A percentile compares a stretch with the other conserved stretches of the same genome.
Evolutionary conservation across 2,329 filamentous ascomycete species (phyloP).

Genomic region (Colletotrichum siamense): DNA sequence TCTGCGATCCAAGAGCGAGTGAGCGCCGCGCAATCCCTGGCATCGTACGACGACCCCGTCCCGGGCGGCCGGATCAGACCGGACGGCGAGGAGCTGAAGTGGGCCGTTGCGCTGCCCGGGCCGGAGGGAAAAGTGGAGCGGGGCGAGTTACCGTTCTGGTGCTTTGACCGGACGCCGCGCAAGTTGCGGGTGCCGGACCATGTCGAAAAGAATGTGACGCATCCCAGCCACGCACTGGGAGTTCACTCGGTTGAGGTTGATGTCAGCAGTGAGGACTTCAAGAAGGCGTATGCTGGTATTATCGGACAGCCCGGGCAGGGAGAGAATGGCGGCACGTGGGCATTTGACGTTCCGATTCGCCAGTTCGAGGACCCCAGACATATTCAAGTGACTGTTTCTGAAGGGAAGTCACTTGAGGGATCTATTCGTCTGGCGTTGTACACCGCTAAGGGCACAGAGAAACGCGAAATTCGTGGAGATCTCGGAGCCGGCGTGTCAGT

Average conservation of each 20-base stretch:
- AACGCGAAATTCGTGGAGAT: conserved; percentile 7
- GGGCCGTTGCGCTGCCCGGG: conserved; percentile 57
- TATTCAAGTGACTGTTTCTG: not conserved
- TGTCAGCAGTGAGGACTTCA: conserved; percentile 24
- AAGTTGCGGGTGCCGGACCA: conserved; percentile 58
- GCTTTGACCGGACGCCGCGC: conserved; percentile 65
- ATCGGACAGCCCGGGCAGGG: not conserved
- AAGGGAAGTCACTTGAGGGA: not conserved
- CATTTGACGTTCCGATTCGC: conserved; percentile 7
- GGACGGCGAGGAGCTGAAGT: conserved; percentile 63
- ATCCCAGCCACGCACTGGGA: conserved; percentile 58
- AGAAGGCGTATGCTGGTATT: conserved; percentile 12
- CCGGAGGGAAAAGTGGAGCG: conserved; percentile 33
- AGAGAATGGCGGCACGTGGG: not conserved
- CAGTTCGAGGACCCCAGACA: conserved; percentile 11
- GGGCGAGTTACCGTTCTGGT: conserved; percentile 68
- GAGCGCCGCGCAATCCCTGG: conserved; percentile 29
- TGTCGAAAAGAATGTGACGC: conserved; percentile 41
- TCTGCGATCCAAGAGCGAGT: conserved; percentile 41
- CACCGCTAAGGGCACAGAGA: not conserved
- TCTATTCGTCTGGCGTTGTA: not conserved
- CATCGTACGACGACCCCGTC: conserved; percentile 53
- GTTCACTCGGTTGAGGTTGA: conserved; percentile 49
- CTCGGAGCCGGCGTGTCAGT: conserved; percentile 1
- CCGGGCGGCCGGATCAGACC: conserved; percentile 58